Percentiles rank a stretch among this genome's conserved stretches.
Evolutionary conservation across 2,329 filamentous ascomycete genomes (phyloP).

Genomic region (Lizonia empirigonia): DNA sequence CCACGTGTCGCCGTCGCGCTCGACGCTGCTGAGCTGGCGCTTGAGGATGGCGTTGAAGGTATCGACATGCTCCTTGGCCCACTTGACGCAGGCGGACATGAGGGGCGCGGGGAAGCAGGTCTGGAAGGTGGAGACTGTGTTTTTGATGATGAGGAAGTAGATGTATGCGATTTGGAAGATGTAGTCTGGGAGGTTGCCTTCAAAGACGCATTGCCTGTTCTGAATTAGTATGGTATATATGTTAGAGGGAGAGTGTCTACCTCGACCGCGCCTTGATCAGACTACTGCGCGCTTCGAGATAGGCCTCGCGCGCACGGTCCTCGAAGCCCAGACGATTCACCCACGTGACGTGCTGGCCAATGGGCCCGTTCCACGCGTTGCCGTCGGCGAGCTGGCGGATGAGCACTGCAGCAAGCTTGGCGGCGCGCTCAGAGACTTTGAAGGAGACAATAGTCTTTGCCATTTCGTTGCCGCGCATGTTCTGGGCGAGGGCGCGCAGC

Average conservation of each 20-base stretch:
- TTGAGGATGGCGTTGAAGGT: conserved; percentile 83
- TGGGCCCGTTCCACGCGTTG: conserved; percentile 76
- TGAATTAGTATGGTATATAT: conserved; percentile 24
- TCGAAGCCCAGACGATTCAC: conserved; percentile 87
- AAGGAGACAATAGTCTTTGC: conserved; percentile 91
- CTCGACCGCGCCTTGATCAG: conserved; percentile 82
- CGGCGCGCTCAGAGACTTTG: conserved; percentile 85
- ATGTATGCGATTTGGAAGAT: conserved; percentile 95
- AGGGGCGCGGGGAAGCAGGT: conserved; percentile 76
- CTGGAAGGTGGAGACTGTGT: conserved; percentile 90
- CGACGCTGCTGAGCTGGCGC: conserved; percentile 85
- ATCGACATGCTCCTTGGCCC: conserved; percentile 96
- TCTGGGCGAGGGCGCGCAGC: conserved; percentile 76
- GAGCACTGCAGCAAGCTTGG: conserved; percentile 75
- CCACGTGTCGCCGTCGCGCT: conserved; percentile 77
- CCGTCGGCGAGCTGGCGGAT: conserved; percentile 77
- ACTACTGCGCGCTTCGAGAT: conserved; percentile 77
- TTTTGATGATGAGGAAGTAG: conserved; percentile 92
- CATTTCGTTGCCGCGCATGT: conserved; percentile 81
- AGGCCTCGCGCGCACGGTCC: conserved; percentile 84
- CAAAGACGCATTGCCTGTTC: conserved; percentile 88
- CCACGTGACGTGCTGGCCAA: conserved; percentile 82
- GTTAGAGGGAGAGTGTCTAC: conserved; percentile 52
- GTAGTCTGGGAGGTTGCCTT: conserved; percentile 89
- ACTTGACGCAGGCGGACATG: conserved; percentile 95